These are phyloP conservation scores for Penicillium paradoxum DNA, from an alignment of 495 filamentous ascomycete species.

Conservation along the genomic window DNA sequence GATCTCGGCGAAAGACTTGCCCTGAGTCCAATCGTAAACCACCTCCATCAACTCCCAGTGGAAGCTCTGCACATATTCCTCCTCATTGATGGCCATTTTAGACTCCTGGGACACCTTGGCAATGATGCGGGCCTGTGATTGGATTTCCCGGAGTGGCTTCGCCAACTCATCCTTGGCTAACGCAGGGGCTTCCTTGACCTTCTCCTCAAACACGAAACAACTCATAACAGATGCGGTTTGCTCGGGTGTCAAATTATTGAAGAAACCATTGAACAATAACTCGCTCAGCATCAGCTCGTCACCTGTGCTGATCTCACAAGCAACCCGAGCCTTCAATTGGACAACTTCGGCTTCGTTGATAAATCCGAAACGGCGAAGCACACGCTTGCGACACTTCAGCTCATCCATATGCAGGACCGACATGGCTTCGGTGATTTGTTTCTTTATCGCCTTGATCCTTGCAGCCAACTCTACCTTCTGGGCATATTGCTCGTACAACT, in stretches of 20 bases:
- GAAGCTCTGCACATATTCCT: slow-evolving; percentile 83
- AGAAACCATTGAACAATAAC: slow-evolving; percentile 93
- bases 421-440: slow-evolving; percentile 75
- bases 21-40: slow-evolving; percentile 89
- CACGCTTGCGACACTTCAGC: slow-evolving; percentile 89
- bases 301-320: slow-evolving; percentile 92
- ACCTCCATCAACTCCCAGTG: slow-evolving; percentile 96
- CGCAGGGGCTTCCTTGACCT: slow-evolving; percentile 62
- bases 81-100: slow-evolving; percentile 84
- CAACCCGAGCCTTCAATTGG: slow-evolving; percentile 89
- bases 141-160: slow-evolving; percentile 80
- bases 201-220: slow-evolving; percentile 96
- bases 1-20: slow-evolving; percentile 87
- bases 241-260: slow-evolving; percentile 90
- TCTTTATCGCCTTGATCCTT: slow-evolving; percentile 82
- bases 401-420: slow-evolving; percentile 90
- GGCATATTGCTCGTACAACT: slow-evolving; percentile 78
- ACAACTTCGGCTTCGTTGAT: slow-evolving; percentile 93
- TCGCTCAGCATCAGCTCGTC: slow-evolving; percentile 90
- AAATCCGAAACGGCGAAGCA: slow-evolving; percentile 92
- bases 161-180: slow-evolving; percentile 71
- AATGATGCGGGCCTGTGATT: slow-evolving; percentile 74
- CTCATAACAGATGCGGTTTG: slow-evolving; percentile 78
- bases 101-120: slow-evolving; percentile 92
- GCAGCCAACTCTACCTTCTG: slow-evolving; percentile 68